These are phyloP conservation scores for Daldinia childiae DNA, from an alignment of 495 filamentous ascomycete genomes.

Conservation along the genomic window DNA sequence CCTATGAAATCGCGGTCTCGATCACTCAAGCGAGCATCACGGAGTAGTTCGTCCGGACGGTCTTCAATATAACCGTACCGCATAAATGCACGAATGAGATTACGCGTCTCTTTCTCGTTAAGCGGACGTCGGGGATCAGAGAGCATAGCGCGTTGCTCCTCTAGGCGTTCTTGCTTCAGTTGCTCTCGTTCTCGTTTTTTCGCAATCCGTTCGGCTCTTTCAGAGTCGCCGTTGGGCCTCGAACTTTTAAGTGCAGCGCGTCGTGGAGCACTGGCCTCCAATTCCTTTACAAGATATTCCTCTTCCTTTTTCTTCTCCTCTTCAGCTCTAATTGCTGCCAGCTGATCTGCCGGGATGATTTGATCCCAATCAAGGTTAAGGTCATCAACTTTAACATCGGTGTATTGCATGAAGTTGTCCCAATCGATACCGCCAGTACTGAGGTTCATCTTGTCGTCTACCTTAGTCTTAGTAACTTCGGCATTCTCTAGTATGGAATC, in stretches of 20 bases:
- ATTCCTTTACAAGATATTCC: conserved; percentile 79
- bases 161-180: conserved; percentile 67
- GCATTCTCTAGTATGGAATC: conserved; percentile 95
- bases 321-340: conserved; percentile 86
- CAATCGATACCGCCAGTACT: conserved; percentile 84
- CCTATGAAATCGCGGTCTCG: conserved; percentile 82
- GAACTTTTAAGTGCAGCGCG: conserved; percentile 68
- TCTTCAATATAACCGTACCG: conserved; percentile 89
- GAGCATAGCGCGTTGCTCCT: conserved; percentile 65
- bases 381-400: conserved; percentile 92
- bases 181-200: conserved; percentile 90
- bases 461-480: conserved; percentile 92
- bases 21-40: conserved; percentile 81
- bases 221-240: conserved; percentile 70
- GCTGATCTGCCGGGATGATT: conserved; percentile 93
- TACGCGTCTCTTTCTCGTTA: conserved; percentile 88
- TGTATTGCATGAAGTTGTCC: conserved; percentile 95
- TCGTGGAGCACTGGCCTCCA: conserved; percentile 86
- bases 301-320: conserved; percentile 86
- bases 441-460: conserved; percentile 69
- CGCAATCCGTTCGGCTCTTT: conserved; percentile 86
- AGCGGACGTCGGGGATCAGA: conserved; percentile 86
- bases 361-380: conserved; percentile 88
- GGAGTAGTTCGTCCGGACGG: conserved; percentile 82
- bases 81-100: conserved; percentile 86